Base-by-base conservation (phyloP, 2,329 filamentous ascomycete species). In the Xylariaceae sp. region DNA sequence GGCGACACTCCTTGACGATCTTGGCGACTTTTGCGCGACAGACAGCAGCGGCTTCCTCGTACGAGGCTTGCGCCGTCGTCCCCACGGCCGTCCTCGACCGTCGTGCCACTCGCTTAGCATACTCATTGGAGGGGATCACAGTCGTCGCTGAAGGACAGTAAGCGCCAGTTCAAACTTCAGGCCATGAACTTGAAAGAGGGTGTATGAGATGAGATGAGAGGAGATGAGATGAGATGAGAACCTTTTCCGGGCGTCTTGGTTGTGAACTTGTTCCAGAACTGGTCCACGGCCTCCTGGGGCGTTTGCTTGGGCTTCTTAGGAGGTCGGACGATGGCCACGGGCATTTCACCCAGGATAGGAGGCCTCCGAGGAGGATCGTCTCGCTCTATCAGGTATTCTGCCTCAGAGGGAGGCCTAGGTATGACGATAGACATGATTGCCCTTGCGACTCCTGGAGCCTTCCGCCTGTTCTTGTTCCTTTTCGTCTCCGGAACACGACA, bases 181-280 rank as follows among this genome's bases (percentile, higher is more conserved):
- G 29, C 5, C 29, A 32, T 17, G 15, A 9, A 18, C n/a, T n/a
- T n/a, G n/a, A n/a, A n/a, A n/a, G n/a, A n/a, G n/a, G n/a, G n/a
- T n/a, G n/a, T n/a, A n/a, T n/a, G n/a, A n/a, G n/a, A n/a, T n/a
- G n/a, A n/a, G n/a, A n/a, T n/a, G n/a, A n/a, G n/a, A n/a, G n/a
- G n/a, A n/a, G n/a, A 21, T 17, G 3, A 6, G 15, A 13, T 15
- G 19, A 9, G 3, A 11, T 4, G 8, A 40, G 3, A 29, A 74
- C 74, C 80, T 66, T 85, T 86, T 12, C 84, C 83, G 0, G 83
- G 84, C 17, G 73, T 72, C 54, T 81, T 84, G 36, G 80, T 78
- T 11, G 73, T 81, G 51, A 88, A 87, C 41, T 78, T 79, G 36
- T 69, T 63, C 85, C 84, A 89, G 56, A 88, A 88, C 44, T 83